Conservation (phyloP, 768 basidiomycete species). For the Lactifluus volemus region DNA sequence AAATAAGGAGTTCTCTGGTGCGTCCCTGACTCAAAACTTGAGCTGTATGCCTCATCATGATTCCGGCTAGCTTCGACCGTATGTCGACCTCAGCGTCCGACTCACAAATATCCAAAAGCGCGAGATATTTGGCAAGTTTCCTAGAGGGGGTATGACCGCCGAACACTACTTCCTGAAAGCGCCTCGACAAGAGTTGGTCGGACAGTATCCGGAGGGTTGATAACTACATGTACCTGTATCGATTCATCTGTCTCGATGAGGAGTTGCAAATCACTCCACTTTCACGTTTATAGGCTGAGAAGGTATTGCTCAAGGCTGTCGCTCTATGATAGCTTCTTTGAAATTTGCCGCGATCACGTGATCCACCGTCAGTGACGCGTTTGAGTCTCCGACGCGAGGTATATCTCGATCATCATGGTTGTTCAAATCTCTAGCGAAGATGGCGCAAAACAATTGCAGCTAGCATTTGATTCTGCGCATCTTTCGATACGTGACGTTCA, state of each 20-base stretch:
- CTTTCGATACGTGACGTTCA: slow-evolving; percentile 18
- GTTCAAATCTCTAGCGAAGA: slow-evolving; percentile 1
- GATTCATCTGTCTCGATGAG: too few species aligned
- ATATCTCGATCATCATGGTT: background rate
- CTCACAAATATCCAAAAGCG: slow-evolving; percentile 25
- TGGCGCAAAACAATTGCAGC: slow-evolving; percentile 9
- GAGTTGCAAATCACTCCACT: background rate
- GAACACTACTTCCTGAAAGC: slow-evolving; percentile 27
- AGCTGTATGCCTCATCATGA: background rate
- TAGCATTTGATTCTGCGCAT: slow-evolving; percentile 11
- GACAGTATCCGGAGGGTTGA: background rate
- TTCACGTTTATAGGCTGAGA: background rate
- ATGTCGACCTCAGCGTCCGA: slow-evolving; percentile 43
- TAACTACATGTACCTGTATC: background rate
- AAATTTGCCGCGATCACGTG: slow-evolving; percentile 2
- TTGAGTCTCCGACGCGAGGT: too few species aligned
- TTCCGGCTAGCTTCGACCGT: slow-evolving; percentile 52
- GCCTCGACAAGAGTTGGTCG: slow-evolving; percentile 15
- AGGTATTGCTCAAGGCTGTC: background rate
- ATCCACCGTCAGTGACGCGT: background rate
- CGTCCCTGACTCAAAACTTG: slow-evolving; percentile 22
- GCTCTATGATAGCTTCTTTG: background rate
- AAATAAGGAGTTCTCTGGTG: slow-evolving; percentile 50
- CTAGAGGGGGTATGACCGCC: slow-evolving; percentile 27
- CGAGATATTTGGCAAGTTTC: slow-evolving; percentile 29